These are phyloP conservation scores for Knufia fluminis DNA, from an alignment of 2,329 filamentous ascomycete genomes.

Conservation along the genomic window DNA sequence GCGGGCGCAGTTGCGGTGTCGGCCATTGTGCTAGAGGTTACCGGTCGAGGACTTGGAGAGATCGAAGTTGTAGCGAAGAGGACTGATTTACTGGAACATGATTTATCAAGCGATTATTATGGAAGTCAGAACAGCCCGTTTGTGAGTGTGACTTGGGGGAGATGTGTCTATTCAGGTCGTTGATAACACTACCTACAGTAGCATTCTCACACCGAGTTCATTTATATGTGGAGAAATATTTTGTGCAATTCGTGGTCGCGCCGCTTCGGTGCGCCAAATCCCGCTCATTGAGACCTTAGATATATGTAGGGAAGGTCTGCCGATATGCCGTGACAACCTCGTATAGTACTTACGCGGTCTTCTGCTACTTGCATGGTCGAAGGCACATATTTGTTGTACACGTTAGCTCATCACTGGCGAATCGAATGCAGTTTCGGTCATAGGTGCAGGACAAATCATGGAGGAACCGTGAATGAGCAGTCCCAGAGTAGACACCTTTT, in stretches of 20 bases:
- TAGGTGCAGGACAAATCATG: too few relatives aligned
- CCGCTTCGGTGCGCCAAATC: neutral
- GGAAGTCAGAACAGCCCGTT: neutral
- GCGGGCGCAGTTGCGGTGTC: constrained; percentile 26
- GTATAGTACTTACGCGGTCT: too few relatives aligned
- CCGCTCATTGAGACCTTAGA: too few relatives aligned
- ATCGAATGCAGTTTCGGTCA: too few relatives aligned
- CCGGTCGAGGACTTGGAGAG: neutral
- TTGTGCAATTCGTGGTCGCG: constrained; percentile 5
- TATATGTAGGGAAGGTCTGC: neutral
- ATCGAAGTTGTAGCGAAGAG: neutral
- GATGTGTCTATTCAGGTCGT: neutral
- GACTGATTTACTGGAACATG: constrained; percentile 2
- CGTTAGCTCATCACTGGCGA: too few relatives aligned
- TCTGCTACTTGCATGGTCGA: too few relatives aligned
- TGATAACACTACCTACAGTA: neutral
- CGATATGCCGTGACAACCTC: neutral
- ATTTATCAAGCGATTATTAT: neutral
- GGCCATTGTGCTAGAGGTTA: constrained; percentile 27
- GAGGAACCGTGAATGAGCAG: too few relatives aligned
- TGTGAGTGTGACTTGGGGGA: neutral
- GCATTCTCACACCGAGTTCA: neutral
- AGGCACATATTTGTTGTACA: too few relatives aligned
- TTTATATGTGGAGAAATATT: constrained; percentile 5
- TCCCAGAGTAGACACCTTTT: too few relatives aligned